phyloP scores from a whole-genome alignment of 805 yeast genomes.

The Brettanomyces bruxellensis region DNA sequence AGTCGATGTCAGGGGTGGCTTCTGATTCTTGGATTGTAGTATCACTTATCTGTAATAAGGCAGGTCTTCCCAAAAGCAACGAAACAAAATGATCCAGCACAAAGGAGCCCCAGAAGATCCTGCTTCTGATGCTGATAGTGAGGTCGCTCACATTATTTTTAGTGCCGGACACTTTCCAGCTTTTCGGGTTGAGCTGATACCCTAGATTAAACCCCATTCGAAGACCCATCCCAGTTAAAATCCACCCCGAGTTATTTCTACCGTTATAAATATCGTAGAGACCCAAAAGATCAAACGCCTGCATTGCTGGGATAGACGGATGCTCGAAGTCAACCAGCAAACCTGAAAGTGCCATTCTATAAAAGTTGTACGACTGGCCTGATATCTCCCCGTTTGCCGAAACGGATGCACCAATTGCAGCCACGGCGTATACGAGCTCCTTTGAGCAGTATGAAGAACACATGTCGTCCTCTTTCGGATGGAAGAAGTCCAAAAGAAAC shows the following conservation, averaged over 20 bases:
- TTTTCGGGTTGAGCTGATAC: constrained; percentile 51
- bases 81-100: constrained; percentile 58
- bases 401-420: constrained; percentile 50
- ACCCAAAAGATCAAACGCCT: constrained; percentile 48
- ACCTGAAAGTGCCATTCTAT: constrained; percentile 35
- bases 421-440: constrained; percentile 44
- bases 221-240: constrained; percentile 52
- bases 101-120: constrained; percentile 62
- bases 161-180: constrained; percentile 36
- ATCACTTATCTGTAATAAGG: constrained; percentile 43
- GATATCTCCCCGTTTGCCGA: constrained; percentile 34
- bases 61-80: constrained; percentile 49
- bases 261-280: constrained; percentile 57
- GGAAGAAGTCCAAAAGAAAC: constrained; percentile 50
- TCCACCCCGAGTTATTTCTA: constrained; percentile 51
- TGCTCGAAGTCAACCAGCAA: constrained; percentile 34
- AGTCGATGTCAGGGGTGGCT: constrained; percentile 50
- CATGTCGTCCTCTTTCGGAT: constrained; percentile 36
- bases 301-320: constrained; percentile 45
- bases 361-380: constrained; percentile 33
- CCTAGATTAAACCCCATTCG: constrained; percentile 61
- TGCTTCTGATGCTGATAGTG: constrained; percentile 45
- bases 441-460: constrained; percentile 40
- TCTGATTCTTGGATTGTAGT: constrained; percentile 53
- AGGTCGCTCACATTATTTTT: constrained; percentile 32